Base-by-base conservation (phyloP, 176 grass and related monocot species). In the Lolium rigidum region DNA sequence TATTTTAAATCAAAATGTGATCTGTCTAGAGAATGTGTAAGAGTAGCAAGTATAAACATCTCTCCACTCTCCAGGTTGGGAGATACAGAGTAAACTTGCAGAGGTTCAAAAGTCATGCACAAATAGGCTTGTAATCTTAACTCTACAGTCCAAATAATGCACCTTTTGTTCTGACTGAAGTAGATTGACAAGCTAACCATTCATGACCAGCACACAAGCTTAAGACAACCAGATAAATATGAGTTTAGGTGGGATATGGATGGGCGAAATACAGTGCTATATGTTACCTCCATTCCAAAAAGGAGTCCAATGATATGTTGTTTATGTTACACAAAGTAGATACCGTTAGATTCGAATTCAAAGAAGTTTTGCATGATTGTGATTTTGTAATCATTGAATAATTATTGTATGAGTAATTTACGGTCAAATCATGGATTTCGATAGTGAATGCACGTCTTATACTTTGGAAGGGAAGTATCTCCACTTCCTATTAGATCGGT, bases 341-440 rank as follows among this genome's bases (percentile, higher is more conserved):
- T 3, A 62, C n/a, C 60, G 13, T 63, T 6, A 63, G 60, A 63
- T 63, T 63, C 60, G 25, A 13, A 58, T 58, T 28, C 26, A 28
- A 28, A 28, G 26, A 28, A 28, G 18, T 13, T 13, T 63, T 9
- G 39, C 2, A 41, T 41, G 39, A 6, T 41, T 41, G 2, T 61
- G 60, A 63, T 13, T 63, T 63, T 25, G 22, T 62, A 63, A 63
- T 26, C 60, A 63, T 63, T 63, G 60, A 63, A 22, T 63, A 63
- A 26, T 12, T 63, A 63, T 5, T 26, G 60, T 63, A 13, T 5
- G 10, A 63, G 60, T 63, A 63, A 63, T 26, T 26, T 26, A 63
- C 11, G 10, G 3, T 61, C 21, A 62, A 25, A 62, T 9, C 59
- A 25, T 62, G 59, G 59, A 62, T 63, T 63, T 61, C n/a, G 21